A percentile compares a stretch with the other conserved stretches of the same genome.
phyloP scores from a whole-genome alignment of 2,329 filamentous ascomycete species.

The Phialocephala subalpina region DNA sequence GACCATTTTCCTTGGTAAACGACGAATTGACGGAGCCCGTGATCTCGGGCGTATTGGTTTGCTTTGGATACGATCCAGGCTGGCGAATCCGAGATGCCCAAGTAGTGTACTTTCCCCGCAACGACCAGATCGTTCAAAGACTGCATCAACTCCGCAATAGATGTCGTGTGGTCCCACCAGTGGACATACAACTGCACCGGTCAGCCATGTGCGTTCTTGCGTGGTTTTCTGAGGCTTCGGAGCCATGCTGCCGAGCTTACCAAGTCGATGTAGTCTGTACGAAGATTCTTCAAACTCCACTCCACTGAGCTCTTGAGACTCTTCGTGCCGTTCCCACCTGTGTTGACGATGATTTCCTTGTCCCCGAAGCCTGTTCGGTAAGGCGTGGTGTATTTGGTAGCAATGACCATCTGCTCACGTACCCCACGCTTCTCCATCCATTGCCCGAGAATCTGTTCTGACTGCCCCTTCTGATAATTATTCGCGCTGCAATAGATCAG shows the following conservation, averaged over 20 bases:
- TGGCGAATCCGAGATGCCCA: conserved; percentile 71
- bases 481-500: conserved; percentile 42
- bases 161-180: conserved; percentile 61
- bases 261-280: conserved; percentile 19
- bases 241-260: conserved; percentile 6
- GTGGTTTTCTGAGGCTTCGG: conserved; percentile 5
- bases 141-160: conserved; percentile 72
- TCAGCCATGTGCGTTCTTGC: not conserved
- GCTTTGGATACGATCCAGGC: conserved; percentile 73
- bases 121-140: conserved; percentile 65
- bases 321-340: conserved; percentile 23
- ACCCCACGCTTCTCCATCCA: conserved; percentile 58
- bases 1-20: conserved; percentile 73
- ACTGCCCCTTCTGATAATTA: conserved; percentile 64
- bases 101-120: conserved; percentile 68
- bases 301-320: conserved; percentile 18
- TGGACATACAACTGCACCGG: conserved; percentile 21
- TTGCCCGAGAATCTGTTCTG: conserved; percentile 63
- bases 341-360: conserved; percentile 22
- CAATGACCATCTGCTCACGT: conserved; percentile 59
- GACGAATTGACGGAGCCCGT: conserved; percentile 72
- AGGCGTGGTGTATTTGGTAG: conserved; percentile 55
- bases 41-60: conserved; percentile 67
- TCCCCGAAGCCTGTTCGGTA: conserved; percentile 40
- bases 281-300: conserved; percentile 20